phyloP scores from a whole-genome alignment of 2,329 filamentous ascomycete species.

The Zasmidium angulare region DNA sequence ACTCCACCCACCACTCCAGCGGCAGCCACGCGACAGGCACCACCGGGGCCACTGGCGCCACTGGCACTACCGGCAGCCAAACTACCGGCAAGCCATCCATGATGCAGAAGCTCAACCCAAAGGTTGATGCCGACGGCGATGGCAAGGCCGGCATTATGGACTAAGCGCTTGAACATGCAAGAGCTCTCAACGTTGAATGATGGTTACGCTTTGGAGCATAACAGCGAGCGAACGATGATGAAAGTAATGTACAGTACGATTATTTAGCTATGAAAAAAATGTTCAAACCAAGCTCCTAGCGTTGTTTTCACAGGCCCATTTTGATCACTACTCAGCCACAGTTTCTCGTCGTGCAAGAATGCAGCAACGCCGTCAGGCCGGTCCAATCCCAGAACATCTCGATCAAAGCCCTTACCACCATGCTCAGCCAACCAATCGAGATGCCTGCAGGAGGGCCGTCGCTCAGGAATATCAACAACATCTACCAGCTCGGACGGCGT shows the following conservation, averaged over 20 bases:
- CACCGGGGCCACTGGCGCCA: too few species aligned
- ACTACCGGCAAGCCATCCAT: conserved; percentile 45
- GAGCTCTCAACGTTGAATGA: too few species aligned
- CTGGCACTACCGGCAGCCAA: background rate
- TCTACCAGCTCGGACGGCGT: background rate
- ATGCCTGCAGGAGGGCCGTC: background rate
- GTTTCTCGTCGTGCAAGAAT: background rate
- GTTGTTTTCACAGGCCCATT: too few species aligned
- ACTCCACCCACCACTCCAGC: too few species aligned
- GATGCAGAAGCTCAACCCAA: conserved; percentile 57
- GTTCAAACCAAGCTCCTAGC: too few species aligned
- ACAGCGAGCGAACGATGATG: too few species aligned
- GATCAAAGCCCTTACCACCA: background rate
- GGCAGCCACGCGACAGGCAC: too few species aligned
- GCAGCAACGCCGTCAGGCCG: background rate
- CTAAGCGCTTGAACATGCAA: conserved; percentile 30
- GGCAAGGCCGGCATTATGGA: conserved; percentile 57
- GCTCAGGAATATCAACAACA: background rate
- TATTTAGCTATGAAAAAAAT: too few species aligned
- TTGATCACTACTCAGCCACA: background rate
- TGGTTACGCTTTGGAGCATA: too few species aligned
- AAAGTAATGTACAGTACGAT: too few species aligned
- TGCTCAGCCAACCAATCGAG: background rate
- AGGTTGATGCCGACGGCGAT: conserved; percentile 54
- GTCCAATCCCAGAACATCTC: background rate